Evolutionary conservation across 202 grass and related monocot species (phyloP), one percentile per base, ranked within the genome.

Genomic region (Carex arenaria): DNA sequence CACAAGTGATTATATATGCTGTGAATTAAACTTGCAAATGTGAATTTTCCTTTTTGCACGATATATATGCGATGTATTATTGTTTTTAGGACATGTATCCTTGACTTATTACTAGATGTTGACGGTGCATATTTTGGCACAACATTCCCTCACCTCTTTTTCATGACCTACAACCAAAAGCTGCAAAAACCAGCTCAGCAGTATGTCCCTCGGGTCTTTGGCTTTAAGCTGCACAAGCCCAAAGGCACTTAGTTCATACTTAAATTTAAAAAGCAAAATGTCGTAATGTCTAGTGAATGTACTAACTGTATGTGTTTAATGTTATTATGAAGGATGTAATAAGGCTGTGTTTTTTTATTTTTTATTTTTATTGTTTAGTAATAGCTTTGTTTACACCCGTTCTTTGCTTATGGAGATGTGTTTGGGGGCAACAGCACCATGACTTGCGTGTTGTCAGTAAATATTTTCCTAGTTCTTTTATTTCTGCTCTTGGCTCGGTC

Each of bases 121-220:
- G 91, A 94, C 40, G 94, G 91, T 64, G 90, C 94, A 61, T 97
- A 94, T 45, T 90, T 93, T 55, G 89, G 91, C 31, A 92, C 88
- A 14, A 97, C 89, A 78, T 97, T 94, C 81, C 88, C 94, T 31
- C 88, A 94, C 82, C 71, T 97, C 70, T 97, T 94, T 68, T 28
- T 92, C 84, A 94, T 97, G 94, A 90, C 86, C 7, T 90, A 94
- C 59, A 78, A 57, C 3, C 82, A 97, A 77, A 97, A 97, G 80
- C 84, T 88, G 30, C 86, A 85, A 75, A 97, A 94, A 80, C 86
- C 89, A 4, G 64, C 76, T 9, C 91, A 87, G 65, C 84, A 89
- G 47, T 94, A 94, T 13, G 4, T 89, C 51, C 94, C 91, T 18
- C 89, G 89, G 76, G 88, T 97, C 60, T 97, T 97, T 56, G 89